These are phyloP conservation scores for Scheffersomyces stipitis DNA, from an alignment of 805 yeast genomes.

Conservation along the genomic window DNA sequence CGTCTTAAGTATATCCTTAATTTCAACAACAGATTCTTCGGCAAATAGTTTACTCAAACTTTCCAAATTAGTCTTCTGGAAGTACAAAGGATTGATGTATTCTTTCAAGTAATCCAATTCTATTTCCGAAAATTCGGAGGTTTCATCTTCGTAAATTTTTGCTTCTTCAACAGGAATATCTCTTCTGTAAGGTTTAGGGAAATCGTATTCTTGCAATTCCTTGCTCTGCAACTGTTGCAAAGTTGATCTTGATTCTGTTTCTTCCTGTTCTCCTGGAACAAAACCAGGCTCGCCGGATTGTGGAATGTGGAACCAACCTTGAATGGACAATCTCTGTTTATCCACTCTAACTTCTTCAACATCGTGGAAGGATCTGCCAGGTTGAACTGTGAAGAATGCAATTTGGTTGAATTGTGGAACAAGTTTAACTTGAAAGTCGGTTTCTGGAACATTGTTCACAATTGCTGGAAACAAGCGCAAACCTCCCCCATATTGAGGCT, in stretches of 20 bases:
- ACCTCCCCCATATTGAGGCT: conserved; percentile 91
- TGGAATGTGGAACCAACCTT: conserved; percentile 99
- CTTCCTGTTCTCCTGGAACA: conserved; percentile 78
- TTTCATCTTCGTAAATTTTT: conserved; percentile 23
- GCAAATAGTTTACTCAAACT: conserved; percentile 53
- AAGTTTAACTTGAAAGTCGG: conserved; percentile 67
- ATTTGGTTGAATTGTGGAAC: conserved; percentile 95
- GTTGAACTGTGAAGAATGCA: conserved; percentile 94
- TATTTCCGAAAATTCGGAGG: conserved; percentile 19
- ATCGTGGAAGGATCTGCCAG: conserved; percentile 95
- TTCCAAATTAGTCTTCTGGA: conserved; percentile 27
- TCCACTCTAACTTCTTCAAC: conserved; percentile 96
- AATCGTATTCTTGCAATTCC: conserved; percentile 75
- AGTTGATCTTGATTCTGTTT: conserved; percentile 70
- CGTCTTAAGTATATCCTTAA: conserved; percentile 60
- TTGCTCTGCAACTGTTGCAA: conserved; percentile 77
- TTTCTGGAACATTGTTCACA: conserved; percentile 83
- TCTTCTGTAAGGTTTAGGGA: conserved; percentile 63
- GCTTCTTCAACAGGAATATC: conserved; percentile 42
- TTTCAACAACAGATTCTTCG: conserved; percentile 68
- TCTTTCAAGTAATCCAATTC: conserved; percentile 53
- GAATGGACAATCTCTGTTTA: conserved; percentile 86
- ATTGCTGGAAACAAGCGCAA: conserved; percentile 82
- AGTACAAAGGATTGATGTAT: conserved; percentile 57
- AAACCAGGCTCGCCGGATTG: conserved; percentile 89